Percentiles rank a stretch among this genome's conserved stretches.
phyloP scores from a whole-genome alignment of 305 asterid species.

The Fraxinus platypoda region DNA sequence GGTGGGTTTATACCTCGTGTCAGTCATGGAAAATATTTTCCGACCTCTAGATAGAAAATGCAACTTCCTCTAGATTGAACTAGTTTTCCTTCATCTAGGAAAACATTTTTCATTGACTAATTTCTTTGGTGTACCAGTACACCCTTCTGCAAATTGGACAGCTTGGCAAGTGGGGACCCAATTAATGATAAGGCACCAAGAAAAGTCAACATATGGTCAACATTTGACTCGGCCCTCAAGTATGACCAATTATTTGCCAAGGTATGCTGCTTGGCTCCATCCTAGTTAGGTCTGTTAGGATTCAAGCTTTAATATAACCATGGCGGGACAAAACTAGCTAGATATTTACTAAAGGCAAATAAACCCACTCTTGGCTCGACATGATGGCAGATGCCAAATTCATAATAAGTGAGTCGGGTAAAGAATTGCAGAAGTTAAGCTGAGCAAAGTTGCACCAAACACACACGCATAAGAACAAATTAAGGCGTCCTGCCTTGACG shows the following conservation, averaged over 20 bases:
- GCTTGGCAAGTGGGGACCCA: not conserved
- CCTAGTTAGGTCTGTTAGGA: not conserved
- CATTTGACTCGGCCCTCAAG: not conserved
- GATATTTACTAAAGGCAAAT: not conserved
- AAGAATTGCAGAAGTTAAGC: not conserved
- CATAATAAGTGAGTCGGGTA: not conserved
- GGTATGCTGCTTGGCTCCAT: not conserved
- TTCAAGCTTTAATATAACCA: not conserved
- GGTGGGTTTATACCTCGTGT: not conserved
- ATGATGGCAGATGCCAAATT: not conserved
- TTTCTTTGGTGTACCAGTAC: not conserved
- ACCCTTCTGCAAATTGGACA: not conserved
- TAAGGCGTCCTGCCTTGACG: not conserved
- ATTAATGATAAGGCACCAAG: not conserved
- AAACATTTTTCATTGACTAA: not conserved
- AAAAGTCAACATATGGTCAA: not conserved
- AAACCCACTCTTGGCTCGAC: not conserved
- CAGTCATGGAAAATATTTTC: not conserved
- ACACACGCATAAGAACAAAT: not conserved
- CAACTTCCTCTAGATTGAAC: not conserved
- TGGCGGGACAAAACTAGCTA: not conserved
- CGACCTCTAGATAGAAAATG: not conserved
- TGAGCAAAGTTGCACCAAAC: not conserved
- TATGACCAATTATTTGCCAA: not conserved
- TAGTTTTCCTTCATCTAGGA: not conserved